Evolutionary conservation across 164 flowering plant genomes (phyloP), one percentile per base, ranked within the genome.

Genomic region (Stephania cephalantha): DNA sequence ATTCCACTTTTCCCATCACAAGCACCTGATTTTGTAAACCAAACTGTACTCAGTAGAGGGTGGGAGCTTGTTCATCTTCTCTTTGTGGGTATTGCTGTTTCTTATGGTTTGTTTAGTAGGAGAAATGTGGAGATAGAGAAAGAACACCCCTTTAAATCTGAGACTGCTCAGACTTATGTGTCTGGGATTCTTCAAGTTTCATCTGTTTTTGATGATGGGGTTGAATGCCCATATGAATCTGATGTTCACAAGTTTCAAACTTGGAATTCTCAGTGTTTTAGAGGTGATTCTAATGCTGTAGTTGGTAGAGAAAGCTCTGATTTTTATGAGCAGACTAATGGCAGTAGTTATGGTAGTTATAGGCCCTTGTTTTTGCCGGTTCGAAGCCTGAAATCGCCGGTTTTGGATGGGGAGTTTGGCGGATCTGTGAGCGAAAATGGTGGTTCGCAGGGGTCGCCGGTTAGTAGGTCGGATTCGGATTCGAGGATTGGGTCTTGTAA

Each of bases 61-160:
- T 95, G 98, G 97, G 98, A 95, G 85, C 90, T 95, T 79, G 83
- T 95, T 13, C 97, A 92, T 81, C 91, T 95, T 66, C 76, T 93
- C 7, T 84, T 93, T 69, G 97, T 93, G 18, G 99, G 99, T 3
- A 86, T 93, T 52, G 97, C 97, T 6, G 88, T 95, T 73, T 92
- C 97, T 50, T 95, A 95, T 69, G 97, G 98, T 9, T 83, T 95
- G 0, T 93, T 95, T 74, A 90, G 99, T 85, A 80, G 88, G 18
- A 67, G 87, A 76, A 89, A 83, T 46, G 64, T 76, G 4, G 91
- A 88, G 20, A 61, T 73, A 1, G 91, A 88, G 31, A 87, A 86
- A 71, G 88, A 89, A 46, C 80, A 71, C 63, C 55, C 46, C 58
- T 65, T 76, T 17, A 72, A 72, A 72, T n/a, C 68, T 58, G 67